A percentile compares a stretch with the other conserved stretches of the same genome.
Evolutionary conservation across 2,329 filamentous ascomycete genomes (phyloP).

Genomic region (Neonectria punicea): DNA sequence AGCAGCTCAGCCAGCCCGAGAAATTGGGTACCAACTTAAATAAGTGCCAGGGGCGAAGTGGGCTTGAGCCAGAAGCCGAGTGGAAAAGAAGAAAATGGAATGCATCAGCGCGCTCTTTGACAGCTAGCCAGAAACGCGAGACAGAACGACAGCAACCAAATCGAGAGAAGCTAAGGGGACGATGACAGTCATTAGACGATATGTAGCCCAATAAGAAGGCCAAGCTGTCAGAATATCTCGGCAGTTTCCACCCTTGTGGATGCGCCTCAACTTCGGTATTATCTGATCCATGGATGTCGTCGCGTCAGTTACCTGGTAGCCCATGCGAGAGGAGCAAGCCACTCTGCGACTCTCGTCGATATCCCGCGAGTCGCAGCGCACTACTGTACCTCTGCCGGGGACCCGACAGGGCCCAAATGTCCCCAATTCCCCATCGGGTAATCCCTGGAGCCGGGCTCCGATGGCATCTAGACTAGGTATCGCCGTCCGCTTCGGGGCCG

Average conservation of each 20-base stretch:
- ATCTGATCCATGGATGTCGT: background rate
- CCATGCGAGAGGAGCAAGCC: constrained; percentile 13
- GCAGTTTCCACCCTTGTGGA: constrained; percentile 2
- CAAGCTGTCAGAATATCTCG: background rate
- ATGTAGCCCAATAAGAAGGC: background rate
- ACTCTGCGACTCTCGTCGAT: constrained; percentile 23
- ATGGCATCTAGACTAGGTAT: constrained; percentile 8
- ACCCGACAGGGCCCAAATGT: constrained; percentile 33
- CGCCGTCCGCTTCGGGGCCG: background rate
- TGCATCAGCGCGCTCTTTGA: constrained; percentile 1
- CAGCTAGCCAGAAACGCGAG: background rate
- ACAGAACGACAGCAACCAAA: constrained; percentile 1
- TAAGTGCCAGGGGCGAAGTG: constrained; percentile 8
- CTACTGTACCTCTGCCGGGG: constrained; percentile 37
- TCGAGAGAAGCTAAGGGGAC: background rate
- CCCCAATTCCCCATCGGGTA: constrained; percentile 26
- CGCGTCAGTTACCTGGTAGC: constrained; percentile 11
- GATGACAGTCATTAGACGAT: background rate
- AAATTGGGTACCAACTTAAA: background rate
- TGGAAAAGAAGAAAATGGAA: constrained; percentile 14
- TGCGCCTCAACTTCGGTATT: constrained; percentile 3
- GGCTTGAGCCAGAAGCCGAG: constrained; percentile 15
- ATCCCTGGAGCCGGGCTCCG: constrained; percentile 33
- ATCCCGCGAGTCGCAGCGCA: constrained; percentile 18
- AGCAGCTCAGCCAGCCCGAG: constrained; percentile 10